Conservation (phyloP, 2,329 filamentous ascomycete genomes). For the Xylaria sp. region DNA sequence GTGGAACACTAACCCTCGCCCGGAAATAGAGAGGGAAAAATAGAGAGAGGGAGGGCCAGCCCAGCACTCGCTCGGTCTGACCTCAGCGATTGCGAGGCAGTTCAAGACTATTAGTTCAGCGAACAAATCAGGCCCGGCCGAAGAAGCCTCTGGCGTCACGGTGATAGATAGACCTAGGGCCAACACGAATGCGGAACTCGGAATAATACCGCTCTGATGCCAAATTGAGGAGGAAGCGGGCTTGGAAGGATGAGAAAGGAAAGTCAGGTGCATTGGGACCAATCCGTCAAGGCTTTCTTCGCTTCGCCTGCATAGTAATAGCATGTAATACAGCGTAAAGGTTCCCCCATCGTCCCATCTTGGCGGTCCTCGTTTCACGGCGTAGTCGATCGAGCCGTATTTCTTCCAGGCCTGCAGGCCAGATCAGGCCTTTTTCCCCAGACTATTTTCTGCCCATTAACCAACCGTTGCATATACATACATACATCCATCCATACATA, state of each 20-base stretch:
- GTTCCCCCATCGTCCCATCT: too few relatives aligned
- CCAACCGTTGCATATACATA: too few relatives aligned
- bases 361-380: too few relatives aligned
- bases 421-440: too few relatives aligned
- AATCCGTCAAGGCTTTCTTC: background rate
- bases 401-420: too few relatives aligned
- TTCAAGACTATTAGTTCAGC: background rate
- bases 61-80: background rate
- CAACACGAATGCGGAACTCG: background rate
- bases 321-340: too few relatives aligned
- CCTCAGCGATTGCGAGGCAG: background rate
- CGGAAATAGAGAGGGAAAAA: background rate
- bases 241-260: background rate
- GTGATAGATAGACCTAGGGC: background rate
- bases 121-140: background rate
- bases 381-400: too few relatives aligned
- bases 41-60: too few relatives aligned
- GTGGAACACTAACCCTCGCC: conserved; percentile 2
- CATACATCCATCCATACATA: too few relatives aligned
- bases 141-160: background rate
- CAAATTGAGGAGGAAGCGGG: background rate
- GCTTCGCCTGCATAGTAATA: background rate
- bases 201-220: background rate
- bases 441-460: too few relatives aligned
- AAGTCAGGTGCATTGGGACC: background rate